Evolutionary conservation across 1,139 yeast species (phyloP).

Genomic region (Maudiozyma humilis): DNA sequence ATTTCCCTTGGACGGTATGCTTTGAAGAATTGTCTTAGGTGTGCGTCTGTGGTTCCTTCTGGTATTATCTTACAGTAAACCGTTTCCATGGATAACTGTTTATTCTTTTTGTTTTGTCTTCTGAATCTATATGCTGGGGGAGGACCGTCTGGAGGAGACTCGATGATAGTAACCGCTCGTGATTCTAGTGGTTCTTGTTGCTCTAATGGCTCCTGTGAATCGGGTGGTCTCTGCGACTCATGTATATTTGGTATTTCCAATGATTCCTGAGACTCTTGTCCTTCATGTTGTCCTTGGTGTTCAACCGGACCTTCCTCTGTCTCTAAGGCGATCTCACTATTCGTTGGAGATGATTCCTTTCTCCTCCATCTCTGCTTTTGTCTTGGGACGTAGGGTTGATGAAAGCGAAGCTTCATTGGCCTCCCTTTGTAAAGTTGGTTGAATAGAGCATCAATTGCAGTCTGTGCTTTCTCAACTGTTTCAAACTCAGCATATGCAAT

Average conservation of each 20-base stretch:
- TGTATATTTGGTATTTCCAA: too few species aligned
- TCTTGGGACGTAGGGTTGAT: constrained; percentile 37
- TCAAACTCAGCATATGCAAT: constrained; percentile 58
- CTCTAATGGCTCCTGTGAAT: too few species aligned
- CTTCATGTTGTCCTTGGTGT: too few species aligned
- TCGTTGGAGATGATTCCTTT: background rate
- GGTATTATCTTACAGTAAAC: constrained; percentile 45
- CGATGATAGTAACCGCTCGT: background rate
- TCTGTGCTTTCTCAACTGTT: constrained; percentile 41
- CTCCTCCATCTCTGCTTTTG: constrained; percentile 8
- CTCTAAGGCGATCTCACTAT: background rate
- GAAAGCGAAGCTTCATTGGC: constrained; percentile 34
- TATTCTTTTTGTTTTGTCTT: constrained; percentile 11
- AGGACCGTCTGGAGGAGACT: background rate
- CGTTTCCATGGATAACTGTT: constrained; percentile 40
- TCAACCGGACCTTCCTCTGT: background rate
- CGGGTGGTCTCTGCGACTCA: too few species aligned
- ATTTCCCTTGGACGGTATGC: constrained; percentile 42
- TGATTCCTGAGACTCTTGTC: too few species aligned
- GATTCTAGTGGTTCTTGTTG: background rate
- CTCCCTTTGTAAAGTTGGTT: constrained; percentile 38
- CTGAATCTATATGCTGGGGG: background rate
- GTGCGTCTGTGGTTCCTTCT: constrained; percentile 36
- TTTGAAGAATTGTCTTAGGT: constrained; percentile 38
- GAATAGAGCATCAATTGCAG: constrained; percentile 38